Base-by-base conservation (phyloP, 2,329 filamentous ascomycete genomes). In the Penicillium brasilianum region DNA sequence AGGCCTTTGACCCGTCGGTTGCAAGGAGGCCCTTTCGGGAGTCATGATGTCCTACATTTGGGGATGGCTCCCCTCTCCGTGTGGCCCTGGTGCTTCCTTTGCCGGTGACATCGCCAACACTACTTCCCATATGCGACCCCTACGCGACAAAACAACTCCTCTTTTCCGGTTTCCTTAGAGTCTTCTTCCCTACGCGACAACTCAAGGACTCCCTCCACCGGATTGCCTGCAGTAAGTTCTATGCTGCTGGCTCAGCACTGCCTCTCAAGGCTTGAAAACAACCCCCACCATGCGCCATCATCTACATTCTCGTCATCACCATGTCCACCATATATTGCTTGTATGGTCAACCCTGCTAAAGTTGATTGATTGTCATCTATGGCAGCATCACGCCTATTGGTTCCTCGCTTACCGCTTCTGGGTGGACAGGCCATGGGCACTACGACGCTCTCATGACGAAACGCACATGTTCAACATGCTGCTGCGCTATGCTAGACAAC, bases 141-240 rank as follows among this genome's bases (percentile, higher is more conserved):
- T n/a, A 36, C 11, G 44, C 32, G 36, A 25, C 28, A 22, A 22
- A 36, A 48, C 3, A 28, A 28, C 25, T 28, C 6, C 32, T 18
- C 9, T 34, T 28, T 34, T 34, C 28, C 14, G 25, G 28, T 48
- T n/a, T 14, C 30, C 6, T 22, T 49, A 39, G 51, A 55, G 22
- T 44, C 37, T 55, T 53, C 18, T 54, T 55, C 60, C 60, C 57
- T 44, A 62, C 43, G 60, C 60, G 57, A 62, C 60, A 62, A 59
- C 54, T 51, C 48, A 60, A 62, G 39, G 57, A 59, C 43, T 41
- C n/a, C 30, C 25, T 46, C 30, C 53, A 25, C 54, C 46, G 28
- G 25, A 48, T 41, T 22, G 39, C 53, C 36, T 54, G 49, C 55
- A 54, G 49, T 55, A 34, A 54, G 58, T 46, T 41, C 60, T 39